Evolutionary conservation across 2,329 filamentous ascomycete genomes (phyloP), one percentile per base, ranked within the genome.

Genomic region (Diaporthe sp.): DNA sequence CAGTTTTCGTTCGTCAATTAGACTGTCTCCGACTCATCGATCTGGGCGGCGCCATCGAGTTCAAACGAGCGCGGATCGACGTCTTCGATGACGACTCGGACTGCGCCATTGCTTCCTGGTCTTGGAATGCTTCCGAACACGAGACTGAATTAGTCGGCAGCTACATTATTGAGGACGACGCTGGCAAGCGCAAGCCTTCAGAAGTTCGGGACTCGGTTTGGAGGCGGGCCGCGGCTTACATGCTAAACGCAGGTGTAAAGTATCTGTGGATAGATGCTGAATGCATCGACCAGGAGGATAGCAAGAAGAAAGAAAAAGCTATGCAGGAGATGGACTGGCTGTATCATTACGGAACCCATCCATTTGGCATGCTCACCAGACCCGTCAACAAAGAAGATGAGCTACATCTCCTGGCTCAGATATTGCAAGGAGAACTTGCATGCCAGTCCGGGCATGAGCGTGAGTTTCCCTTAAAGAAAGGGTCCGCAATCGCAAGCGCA

Each of bases 211-310:
- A 53, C n/a, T 53, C 3, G 3, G 12, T 53, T 7, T 53, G 51
- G 51, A 53, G n/a, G 5, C 51, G 51, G 17, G 51, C 51, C 12
- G 51, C 51, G n/a, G n/a, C n/a, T n/a, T 53, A 28, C n/a, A 53
- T 53, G 51, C n/a, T 5, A 22, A 0, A 17, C 4, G 2, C 0
- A 15, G 0, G 13, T 6, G 51, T 53, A 28, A 4, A 53, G 0
- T 15, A 53, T 28, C 51, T 53, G 51, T 53, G 51, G n/a, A 53
- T 53, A 53, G 51, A 53, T 28, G 4, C 3, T 12, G 51, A 17
- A 28, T 53, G 51, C n/a, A 53, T 53, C n/a, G 10, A n/a, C 13
- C 51, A 53, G 51, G 4, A 53, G 1, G n/a, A 53, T 1, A 13
- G 1, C 2, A 5, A 53, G 17, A 2, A 7, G 4, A 53, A 8